Conservation (phyloP, 345 rosid species). For the Heritiera fomes region DNA sequence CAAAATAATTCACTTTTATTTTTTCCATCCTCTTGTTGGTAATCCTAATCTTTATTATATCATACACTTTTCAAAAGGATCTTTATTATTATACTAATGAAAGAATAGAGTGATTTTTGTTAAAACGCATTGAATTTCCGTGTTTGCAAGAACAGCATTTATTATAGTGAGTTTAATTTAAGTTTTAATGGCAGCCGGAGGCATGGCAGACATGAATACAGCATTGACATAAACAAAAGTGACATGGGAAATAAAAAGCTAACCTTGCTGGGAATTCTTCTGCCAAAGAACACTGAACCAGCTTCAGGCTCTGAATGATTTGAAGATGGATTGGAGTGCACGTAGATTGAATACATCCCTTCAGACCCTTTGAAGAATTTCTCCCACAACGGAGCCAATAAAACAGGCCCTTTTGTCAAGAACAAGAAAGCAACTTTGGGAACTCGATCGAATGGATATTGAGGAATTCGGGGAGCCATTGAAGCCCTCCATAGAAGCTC, state of each 20-base stretch:
- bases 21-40: too few relatives aligned
- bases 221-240: not conserved
- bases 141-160: not conserved
- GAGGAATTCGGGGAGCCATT: conserved; percentile 36
- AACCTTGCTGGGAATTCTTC: conserved; percentile 87
- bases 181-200: not conserved
- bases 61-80: not conserved
- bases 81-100: not conserved
- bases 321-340: conserved; percentile 62
- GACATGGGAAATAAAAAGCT: conserved; percentile 12
- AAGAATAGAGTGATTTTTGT: not conserved
- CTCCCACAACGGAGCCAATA: conserved; percentile 84
- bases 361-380: conserved; percentile 68
- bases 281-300: conserved; percentile 56
- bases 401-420: conserved; percentile 66
- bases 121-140: not conserved
- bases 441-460: conserved; percentile 48
- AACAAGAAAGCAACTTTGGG: conserved; percentile 88
- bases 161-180: not conserved
- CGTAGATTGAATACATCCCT: conserved; percentile 61
- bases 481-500: conserved; percentile 83
- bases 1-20: too few relatives aligned
- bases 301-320: conserved; percentile 45
- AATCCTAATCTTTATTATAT: not conserved
- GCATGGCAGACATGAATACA: too few relatives aligned